phyloP scores from a whole-genome alignment of 352 stramenopile genomes.

The Phytopythium oedochilum region DNA sequence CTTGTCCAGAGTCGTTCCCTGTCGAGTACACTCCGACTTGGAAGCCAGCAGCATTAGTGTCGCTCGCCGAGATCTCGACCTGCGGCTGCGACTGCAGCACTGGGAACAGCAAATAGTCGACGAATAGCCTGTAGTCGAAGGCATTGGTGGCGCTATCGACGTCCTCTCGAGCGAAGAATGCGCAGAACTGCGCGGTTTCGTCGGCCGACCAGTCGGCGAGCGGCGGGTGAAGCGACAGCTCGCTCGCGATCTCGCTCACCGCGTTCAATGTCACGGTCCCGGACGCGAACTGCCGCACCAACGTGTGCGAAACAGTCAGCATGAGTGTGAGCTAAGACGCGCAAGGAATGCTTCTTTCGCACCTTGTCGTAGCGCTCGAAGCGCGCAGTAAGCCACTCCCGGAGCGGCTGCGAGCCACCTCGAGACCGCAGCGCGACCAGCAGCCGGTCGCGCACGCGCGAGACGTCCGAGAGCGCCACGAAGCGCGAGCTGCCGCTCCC shows the following conservation, averaged over 20 bases:
- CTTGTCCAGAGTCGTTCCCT: no score
- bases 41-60: neutral
- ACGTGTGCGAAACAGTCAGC: neutral
- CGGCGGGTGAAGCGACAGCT: neutral
- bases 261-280: neutral
- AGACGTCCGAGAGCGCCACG: conserved; percentile 21
- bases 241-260: neutral
- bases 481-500: conserved; percentile 20
- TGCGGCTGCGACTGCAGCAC: conserved; percentile 9
- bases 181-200: conserved; percentile 28
- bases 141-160: conserved; percentile 1
- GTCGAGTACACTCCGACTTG: neutral
- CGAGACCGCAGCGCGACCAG: conserved; percentile 16
- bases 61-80: conserved; percentile 4
- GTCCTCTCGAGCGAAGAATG: conserved; percentile 26
- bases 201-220: conserved; percentile 13
- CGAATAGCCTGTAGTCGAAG: conserved; percentile 43
- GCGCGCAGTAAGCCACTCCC: conserved; percentile 8
- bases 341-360: no score
- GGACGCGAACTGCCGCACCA: neutral
- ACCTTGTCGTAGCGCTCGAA: conserved; percentile 35
- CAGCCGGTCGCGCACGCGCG: conserved; percentile 24
- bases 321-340: neutral
- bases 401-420: conserved; percentile 1
- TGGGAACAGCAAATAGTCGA: conserved; percentile 57